These are phyloP conservation scores for Prunus fruticosa DNA, from an alignment of 306 rosid genomes.

Conservation along the genomic window DNA sequence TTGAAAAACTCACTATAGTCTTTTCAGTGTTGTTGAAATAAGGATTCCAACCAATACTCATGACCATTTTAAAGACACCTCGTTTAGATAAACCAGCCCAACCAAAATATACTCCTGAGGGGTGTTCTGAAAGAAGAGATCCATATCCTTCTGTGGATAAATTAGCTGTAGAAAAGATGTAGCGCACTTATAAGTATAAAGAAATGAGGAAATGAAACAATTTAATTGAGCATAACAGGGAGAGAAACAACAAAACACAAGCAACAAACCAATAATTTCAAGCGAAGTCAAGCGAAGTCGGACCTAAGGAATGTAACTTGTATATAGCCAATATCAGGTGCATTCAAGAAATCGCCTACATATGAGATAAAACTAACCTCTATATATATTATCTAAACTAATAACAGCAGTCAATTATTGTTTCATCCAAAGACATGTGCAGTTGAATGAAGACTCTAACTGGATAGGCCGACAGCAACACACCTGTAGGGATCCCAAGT, in stretches of 20 bases:
- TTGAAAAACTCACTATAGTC: constrained; percentile 61
- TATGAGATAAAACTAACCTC: background rate
- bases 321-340: background rate
- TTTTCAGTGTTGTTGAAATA: constrained; percentile 83
- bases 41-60: constrained; percentile 96
- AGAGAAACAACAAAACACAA: background rate
- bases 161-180: constrained; percentile 56
- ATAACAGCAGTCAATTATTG: background rate
- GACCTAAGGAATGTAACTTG: background rate
- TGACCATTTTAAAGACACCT: constrained; percentile 87
- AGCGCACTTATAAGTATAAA: constrained; percentile 8
- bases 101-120: constrained; percentile 91
- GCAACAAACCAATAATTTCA: background rate
- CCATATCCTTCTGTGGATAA: constrained; percentile 63
- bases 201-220: background rate
- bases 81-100: constrained; percentile 72
- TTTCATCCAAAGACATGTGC: background rate
- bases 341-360: background rate
- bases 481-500: constrained; percentile 95
- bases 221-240: background rate
- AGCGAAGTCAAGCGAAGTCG: background rate
- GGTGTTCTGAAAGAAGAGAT: constrained; percentile 64
- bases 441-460: background rate
- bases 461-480: constrained; percentile 11
- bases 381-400: background rate